These are phyloP conservation scores for Phanerochaete sordida DNA, from an alignment of 768 basidiomycete genomes.

Conservation along the genomic window DNA sequence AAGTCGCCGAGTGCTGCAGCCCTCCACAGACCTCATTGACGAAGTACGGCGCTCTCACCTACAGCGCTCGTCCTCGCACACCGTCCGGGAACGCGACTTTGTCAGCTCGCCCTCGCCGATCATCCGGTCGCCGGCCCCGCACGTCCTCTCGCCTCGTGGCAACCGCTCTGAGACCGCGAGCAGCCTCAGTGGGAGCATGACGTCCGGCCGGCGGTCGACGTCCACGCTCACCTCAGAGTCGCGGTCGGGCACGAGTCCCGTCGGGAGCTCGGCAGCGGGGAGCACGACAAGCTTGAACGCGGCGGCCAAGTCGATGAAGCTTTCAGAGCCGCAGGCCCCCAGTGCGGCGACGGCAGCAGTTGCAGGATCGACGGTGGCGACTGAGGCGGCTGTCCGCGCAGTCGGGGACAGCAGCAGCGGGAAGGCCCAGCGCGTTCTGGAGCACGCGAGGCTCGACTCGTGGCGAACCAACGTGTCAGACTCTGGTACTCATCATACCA, in stretches of 20 bases:
- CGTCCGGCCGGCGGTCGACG: slow-evolving; percentile 5
- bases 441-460: slow-evolving; percentile 15
- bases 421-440: neutral
- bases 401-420: neutral
- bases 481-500: slow-evolving; percentile 2
- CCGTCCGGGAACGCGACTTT: neutral
- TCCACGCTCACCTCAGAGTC: neutral
- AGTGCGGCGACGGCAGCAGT: neutral
- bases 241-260: neutral
- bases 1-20: neutral
- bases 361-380: neutral
- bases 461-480: slow-evolving; percentile 22
- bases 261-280: neutral
- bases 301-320: neutral
- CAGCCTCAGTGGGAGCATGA: neutral
- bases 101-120: neutral
- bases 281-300: slow-evolving; percentile 14
- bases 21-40: slow-evolving; percentile 19
- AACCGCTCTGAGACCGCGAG: neutral
- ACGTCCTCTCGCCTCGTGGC: neutral
- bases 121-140: neutral
- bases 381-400: neutral
- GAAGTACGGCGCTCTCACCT: slow-evolving; percentile 20
- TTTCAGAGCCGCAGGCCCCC: neutral
- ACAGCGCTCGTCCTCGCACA: slow-evolving; percentile 6